Conservation (phyloP, 164 flowering plant genomes). For the Tetrastigma voinierianum region DNA sequence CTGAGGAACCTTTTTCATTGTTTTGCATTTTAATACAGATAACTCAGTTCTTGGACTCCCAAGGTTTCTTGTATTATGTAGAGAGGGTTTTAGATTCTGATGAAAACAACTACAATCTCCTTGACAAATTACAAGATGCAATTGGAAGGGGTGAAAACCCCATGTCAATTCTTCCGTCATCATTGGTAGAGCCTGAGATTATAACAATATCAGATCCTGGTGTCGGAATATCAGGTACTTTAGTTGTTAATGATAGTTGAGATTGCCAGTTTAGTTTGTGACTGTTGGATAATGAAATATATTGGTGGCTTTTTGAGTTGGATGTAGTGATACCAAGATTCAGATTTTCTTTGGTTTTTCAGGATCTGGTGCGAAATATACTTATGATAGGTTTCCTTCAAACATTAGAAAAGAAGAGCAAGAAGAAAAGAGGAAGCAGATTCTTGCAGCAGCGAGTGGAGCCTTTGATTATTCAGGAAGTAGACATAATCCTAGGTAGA, state of each 20-base stretch:
- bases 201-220: slow-evolving; percentile 88
- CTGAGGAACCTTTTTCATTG: slow-evolving; percentile 1
- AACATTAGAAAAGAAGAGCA: slow-evolving; percentile 85
- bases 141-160: slow-evolving; percentile 95
- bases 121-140: slow-evolving; percentile 98
- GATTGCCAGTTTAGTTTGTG: not conserved
- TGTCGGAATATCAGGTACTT: slow-evolving; percentile 60
- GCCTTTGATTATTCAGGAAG: slow-evolving; percentile 60
- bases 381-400: slow-evolving; percentile 91
- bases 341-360: slow-evolving; percentile 11
- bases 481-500: slow-evolving; percentile 49
- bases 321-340: not conserved
- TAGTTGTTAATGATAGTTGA: not conserved
- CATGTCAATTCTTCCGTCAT: slow-evolving; percentile 63
- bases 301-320: not conserved
- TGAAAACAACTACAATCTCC: slow-evolving; percentile 70
- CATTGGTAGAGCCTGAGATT: slow-evolving; percentile 66
- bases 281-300: not conserved
- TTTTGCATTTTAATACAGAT: slow-evolving; percentile 46
- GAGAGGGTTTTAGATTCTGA: slow-evolving; percentile 81
- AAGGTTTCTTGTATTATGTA: slow-evolving; percentile 90
- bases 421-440: slow-evolving; percentile 89
- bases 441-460: slow-evolving; percentile 81
- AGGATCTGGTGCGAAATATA: slow-evolving; percentile 81
- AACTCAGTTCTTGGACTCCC: slow-evolving; percentile 80